Evolutionary conservation across 139 green algal genomes (phyloP).

Genomic region (Monoraphidium neglectum): DNA sequence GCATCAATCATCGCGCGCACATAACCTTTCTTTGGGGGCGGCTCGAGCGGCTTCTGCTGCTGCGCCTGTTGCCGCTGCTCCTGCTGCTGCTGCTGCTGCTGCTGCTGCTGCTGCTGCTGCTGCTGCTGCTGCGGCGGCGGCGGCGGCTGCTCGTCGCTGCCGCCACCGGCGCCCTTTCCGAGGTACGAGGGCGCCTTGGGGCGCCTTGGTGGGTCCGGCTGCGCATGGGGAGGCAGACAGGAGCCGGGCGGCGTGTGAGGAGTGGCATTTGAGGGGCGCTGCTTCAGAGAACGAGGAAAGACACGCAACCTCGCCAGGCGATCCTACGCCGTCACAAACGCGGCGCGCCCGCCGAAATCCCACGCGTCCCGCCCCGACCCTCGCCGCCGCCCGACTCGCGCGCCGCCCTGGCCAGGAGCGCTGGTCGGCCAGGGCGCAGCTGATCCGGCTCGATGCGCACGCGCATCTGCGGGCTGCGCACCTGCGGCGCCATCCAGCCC

Average conservation of each 20-base stretch:
- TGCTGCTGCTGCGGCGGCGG: background rate
- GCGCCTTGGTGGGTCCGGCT: no score
- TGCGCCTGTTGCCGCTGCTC: background rate
- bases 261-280: no score
- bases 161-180: no score
- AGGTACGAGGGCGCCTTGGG: no score
- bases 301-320: no score
- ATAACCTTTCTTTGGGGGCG: constrained; percentile 1
- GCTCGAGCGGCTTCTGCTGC: background rate
- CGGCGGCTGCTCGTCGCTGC: no score
- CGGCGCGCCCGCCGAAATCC: no score
- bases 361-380: background rate
- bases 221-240: no score
- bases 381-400: background rate
- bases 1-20: constrained; percentile 11
- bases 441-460: background rate
- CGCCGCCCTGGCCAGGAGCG: background rate
- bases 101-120: background rate
- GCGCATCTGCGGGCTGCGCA: background rate
- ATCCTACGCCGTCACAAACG: no score
- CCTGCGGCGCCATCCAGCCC: background rate
- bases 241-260: no score
- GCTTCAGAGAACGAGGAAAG: no score
- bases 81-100: background rate
- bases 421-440: background rate